Base-by-base conservation (phyloP, 2,329 filamentous ascomycete genomes). In the Claviceps purpurea region DNA sequence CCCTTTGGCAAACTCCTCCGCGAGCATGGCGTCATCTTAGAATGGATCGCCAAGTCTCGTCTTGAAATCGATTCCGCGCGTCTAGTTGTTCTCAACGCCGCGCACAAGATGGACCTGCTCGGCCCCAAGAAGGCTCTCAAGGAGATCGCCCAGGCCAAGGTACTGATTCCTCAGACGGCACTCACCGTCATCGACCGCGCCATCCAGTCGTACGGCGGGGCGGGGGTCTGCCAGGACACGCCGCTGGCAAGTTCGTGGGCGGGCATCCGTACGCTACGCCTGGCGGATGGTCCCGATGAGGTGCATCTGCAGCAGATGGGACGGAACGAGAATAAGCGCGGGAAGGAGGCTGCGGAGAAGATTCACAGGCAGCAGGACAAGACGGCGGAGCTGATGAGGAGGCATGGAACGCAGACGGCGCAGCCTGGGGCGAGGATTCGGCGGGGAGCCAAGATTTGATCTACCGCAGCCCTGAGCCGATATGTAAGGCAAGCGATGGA, bases 231-330 rank as follows among this genome's bases (percentile, higher is more conserved):
- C 63, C 93, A 97, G 74, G 93, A 98, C 64, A 97, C 93, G 1
- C 93, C 93, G 20, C 74, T 98, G 57, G 90, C 89, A 13, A 77
- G 75, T 65, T 84, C 90, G 80, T 95, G 87, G 82, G 82, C 87
- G 20, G 73, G 77, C 55, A 87, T 89, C 62, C 76, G 89, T 54
- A 95, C 90, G 6, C 75, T 95, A 68, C 77, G 87, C 55, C 80
- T 95, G 59, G 89, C 89, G 0, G 93, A 98, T 69, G 93, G 93
- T 0, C 93, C 93, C 0, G 93, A 98, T 70, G 93, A 98, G 79
- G 93, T 97, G 55, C 93, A 94, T 68, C 70, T 90, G 58, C 74
- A 87, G 66, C 87, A 93, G 71, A 74, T 93, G 73, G 87, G 87
- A 16, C 75, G 77, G 59, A 89, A 89, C 59, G 87, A 93, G 76